Conservation (phyloP, 768 basidiomycete genomes). For the Leccinum truebloodii region DNA sequence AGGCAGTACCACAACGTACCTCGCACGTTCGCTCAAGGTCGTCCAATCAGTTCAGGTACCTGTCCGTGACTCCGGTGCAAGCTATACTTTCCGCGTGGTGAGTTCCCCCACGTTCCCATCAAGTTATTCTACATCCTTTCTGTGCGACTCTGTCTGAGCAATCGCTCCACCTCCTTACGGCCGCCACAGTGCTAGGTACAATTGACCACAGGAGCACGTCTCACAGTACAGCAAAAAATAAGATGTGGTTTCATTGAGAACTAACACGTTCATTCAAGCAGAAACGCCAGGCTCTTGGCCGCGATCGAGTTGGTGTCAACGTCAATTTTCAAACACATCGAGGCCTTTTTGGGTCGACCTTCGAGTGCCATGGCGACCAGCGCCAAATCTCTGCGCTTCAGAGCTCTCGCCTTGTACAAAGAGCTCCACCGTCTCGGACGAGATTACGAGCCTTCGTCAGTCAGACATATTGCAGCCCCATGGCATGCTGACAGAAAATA, state of each 20-base stretch:
- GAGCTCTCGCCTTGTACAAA: slow-evolving; percentile 77
- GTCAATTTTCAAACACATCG: not conserved
- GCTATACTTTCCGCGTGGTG: not conserved
- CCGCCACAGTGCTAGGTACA: not conserved
- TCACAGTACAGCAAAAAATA: not conserved
- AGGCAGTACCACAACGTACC: slow-evolving; percentile 17
- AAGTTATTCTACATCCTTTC: not conserved
- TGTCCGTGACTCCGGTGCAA: not conserved
- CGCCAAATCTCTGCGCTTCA: slow-evolving; percentile 47
- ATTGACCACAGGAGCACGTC: not conserved
- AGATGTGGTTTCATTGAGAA: not conserved
- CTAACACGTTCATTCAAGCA: not conserved
- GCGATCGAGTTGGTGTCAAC: not conserved
- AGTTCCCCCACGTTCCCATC: slow-evolving; percentile 3
- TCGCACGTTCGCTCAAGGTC: slow-evolving; percentile 29
- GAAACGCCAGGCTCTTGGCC: not conserved
- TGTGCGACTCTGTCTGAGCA: not conserved
- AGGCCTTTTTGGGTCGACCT: not conserved
- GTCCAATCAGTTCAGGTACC: slow-evolving; percentile 13
- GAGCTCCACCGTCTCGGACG: slow-evolving; percentile 78
- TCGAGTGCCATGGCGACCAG: slow-evolving; percentile 44
- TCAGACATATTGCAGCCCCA: slow-evolving; percentile 20
- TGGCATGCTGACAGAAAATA: slow-evolving; percentile 10
- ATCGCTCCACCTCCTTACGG: not conserved
- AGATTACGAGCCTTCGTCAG: slow-evolving; percentile 81